Base-by-base conservation (phyloP, 2,329 filamentous ascomycete genomes). In the Diaporthe capsici region DNA sequence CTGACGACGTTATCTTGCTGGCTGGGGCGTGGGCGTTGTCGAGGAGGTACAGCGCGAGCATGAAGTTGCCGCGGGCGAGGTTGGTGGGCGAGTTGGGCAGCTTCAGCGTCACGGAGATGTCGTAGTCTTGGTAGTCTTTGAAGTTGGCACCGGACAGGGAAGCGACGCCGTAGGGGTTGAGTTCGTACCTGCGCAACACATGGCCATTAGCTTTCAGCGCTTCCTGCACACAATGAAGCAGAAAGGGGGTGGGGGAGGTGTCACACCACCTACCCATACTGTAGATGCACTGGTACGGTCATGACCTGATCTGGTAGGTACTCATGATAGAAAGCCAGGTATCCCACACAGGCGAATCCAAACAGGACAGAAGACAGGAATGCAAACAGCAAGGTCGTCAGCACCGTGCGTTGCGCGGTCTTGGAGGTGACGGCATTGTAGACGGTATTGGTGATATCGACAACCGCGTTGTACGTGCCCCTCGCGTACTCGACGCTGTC, bases 51-150 rank as follows among this genome's bases (percentile, higher is more conserved):
- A 98, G 86, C 63, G 94, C 93, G 25, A 98, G 87, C 97, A 99
- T 99, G 87, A 98, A 98, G 85, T 98, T 98, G 39, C 97, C 97
- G 20, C 90, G 90, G 2, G 90, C 90, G 31, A 94, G 85, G 81
- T 99, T 99, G 2, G 88, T 84, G 0, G 91, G 92, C 3, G 95
- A 97, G 55, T 93, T 92, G 25, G 97, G 97, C 77, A 99, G 88
- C 4, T 90, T 89, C 44, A 99, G 88, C 31, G 91, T 88, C 1
- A 98, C 88, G 7, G 90, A 89, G 57, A 99, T 90, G 83, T 98
- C 95, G 87, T 99, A 99, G 65, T 92, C 89, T 83, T 98, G 96
- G 63, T 91, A 88, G 25, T 91, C 87, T 78, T 93, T 91, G 77
- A 97, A 86, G 63, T 90, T 87, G 22, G 86, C 83, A 2, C 77